Evolutionary conservation across 192 early-diverging fungal species (phyloP).

Genomic region (Gryganskiella cystojenkinii): DNA sequence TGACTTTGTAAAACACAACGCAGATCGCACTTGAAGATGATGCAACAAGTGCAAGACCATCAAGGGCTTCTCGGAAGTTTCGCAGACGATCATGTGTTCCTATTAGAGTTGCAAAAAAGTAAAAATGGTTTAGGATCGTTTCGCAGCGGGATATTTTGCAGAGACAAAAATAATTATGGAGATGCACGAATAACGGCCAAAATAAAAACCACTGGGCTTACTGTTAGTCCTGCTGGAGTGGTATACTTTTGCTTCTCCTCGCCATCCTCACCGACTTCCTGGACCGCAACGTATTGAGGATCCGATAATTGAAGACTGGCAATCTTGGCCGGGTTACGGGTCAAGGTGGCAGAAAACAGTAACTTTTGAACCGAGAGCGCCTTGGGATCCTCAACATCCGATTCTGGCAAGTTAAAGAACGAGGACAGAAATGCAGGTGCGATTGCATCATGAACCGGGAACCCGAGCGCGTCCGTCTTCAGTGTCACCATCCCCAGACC

Average conservation of each 20-base stretch:
- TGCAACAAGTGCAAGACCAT: slow-evolving; percentile 85
- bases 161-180: background rate
- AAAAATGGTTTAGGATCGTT: background rate
- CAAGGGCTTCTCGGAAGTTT: slow-evolving; percentile 82
- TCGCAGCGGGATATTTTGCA: no score
- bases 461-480: slow-evolving; percentile 16
- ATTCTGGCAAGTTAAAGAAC: slow-evolving; percentile 55
- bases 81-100: slow-evolving; percentile 79
- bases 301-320: slow-evolving; percentile 82
- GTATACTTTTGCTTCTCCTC: slow-evolving; percentile 60
- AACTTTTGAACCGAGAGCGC: slow-evolving; percentile 83
- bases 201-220: slow-evolving; percentile 20
- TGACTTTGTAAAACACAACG: slow-evolving; percentile 89
- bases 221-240: slow-evolving; percentile 64
- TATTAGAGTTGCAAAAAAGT: slow-evolving; percentile 32
- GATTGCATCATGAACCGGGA: slow-evolving; percentile 61
- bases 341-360: slow-evolving; percentile 95
- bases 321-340: slow-evolving; percentile 92
- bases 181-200: background rate
- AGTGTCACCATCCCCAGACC: no score
- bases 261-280: slow-evolving; percentile 57
- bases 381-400: slow-evolving; percentile 62
- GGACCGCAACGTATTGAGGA: slow-evolving; percentile 87
- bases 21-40: slow-evolving; percentile 66
- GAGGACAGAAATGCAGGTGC: slow-evolving; percentile 57